Conservation (phyloP, 2,329 filamentous ascomycete species). For the Mycosphaerella sp. region DNA sequence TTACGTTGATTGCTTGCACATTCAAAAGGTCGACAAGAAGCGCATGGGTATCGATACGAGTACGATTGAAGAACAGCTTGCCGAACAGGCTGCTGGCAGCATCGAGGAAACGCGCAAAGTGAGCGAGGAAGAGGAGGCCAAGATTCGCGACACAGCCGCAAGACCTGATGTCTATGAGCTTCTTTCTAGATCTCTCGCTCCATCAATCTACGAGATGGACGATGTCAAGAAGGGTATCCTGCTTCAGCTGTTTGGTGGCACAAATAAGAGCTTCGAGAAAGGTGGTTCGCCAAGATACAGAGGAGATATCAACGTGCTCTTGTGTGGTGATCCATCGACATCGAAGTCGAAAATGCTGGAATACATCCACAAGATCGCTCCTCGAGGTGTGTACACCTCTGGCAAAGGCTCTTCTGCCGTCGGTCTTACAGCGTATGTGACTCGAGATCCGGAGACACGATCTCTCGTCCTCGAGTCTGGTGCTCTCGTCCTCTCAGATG, state of each 20-base stretch:
- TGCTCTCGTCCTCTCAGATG: conserved; percentile 66
- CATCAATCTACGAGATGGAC: conserved; percentile 95
- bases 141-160: conserved; percentile 72
- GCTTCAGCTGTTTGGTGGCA: conserved; percentile 91
- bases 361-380: conserved; percentile 97
- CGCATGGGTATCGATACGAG: conserved; percentile 85
- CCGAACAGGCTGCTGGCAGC: conserved; percentile 62
- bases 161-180: conserved; percentile 89
- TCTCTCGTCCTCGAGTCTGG: conserved; percentile 70
- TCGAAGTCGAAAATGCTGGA: conserved; percentile 90
- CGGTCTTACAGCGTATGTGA: conserved; percentile 71
- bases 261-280: conserved; percentile 96
- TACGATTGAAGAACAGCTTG: conserved; percentile 77
- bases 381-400: conserved; percentile 72
- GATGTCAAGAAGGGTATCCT: conserved; percentile 98
- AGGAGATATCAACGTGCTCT: conserved; percentile 93
- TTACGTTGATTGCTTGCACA: conserved; percentile 89
- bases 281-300: conserved; percentile 92
- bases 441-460: conserved; percentile 65
- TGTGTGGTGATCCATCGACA: conserved; percentile 95
- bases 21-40: conserved; percentile 94
- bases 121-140: conserved; percentile 76
- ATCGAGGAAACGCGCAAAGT: conserved; percentile 81
- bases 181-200: conserved; percentile 80
- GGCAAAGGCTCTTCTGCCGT: conserved; percentile 71